These are phyloP conservation scores for Galerina sulciceps DNA, from an alignment of 768 basidiomycete species.

Conservation along the genomic window DNA sequence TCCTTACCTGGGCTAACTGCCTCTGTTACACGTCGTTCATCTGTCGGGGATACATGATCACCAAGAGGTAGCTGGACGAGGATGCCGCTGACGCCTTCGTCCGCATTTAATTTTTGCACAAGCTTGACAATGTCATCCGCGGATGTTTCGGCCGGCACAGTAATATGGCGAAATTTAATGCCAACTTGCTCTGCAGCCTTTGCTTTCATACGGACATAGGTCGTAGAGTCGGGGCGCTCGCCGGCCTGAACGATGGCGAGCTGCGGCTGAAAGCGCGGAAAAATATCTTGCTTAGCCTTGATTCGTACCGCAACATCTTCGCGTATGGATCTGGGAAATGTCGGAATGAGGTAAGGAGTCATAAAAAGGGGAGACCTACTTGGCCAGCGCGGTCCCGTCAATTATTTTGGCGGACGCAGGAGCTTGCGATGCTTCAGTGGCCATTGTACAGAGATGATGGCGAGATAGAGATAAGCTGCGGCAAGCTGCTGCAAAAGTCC, in stretches of 20 bases:
- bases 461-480: conserved; percentile 38
- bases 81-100: conserved; percentile 83
- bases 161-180: conserved; percentile 83
- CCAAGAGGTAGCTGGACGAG: conserved; percentile 96
- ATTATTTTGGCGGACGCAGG: conserved; percentile 55
- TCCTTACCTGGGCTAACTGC: conserved; percentile 94
- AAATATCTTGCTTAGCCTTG: conserved; percentile 59
- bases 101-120: conserved; percentile 83
- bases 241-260: conserved; percentile 96
- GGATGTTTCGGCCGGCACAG: conserved; percentile 66
- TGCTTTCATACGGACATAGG: conserved; percentile 97
- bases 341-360: conserved; percentile 9
- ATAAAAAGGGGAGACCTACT: conserved; percentile 50
- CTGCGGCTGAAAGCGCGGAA: conserved; percentile 89
- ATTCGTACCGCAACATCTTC: conserved; percentile 75
- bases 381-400: conserved; percentile 85
- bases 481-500: conserved; percentile 17
- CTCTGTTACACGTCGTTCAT: conserved; percentile 92
- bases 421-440: conserved; percentile 27
- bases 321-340: conserved; percentile 70
- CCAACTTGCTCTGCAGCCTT: conserved; percentile 96
- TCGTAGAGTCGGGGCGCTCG: conserved; percentile 84
- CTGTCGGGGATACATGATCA: conserved; percentile 77
- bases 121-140: conserved; percentile 77
- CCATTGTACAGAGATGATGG: conserved; percentile 42